Conservation (phyloP, 768 basidiomycete genomes). For the Suillus bovinus region DNA sequence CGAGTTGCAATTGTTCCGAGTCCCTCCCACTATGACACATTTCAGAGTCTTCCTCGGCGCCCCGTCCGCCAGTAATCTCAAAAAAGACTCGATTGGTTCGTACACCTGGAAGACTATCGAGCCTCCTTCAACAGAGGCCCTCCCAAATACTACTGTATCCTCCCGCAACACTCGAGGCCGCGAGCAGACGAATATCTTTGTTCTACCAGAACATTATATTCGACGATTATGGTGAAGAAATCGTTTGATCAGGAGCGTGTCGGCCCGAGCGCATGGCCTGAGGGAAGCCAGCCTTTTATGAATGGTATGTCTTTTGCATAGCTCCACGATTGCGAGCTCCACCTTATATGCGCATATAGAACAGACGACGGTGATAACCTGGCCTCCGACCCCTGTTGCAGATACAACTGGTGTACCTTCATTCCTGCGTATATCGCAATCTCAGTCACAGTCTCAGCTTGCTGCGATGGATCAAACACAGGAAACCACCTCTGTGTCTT, state of each 20-base stretch:
- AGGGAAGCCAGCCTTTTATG: conserved; percentile 2
- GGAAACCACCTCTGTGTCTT: conserved; percentile 50
- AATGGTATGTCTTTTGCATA: conserved; percentile 7
- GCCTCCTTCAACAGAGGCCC: conserved; percentile 14
- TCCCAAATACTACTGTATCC: conserved; percentile 38
- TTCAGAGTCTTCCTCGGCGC: conserved; percentile 59
- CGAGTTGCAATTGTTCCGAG: neutral
- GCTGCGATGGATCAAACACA: conserved; percentile 41
- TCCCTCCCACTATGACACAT: conserved; percentile 21
- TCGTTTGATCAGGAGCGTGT: conserved; percentile 20
- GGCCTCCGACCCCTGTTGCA: conserved; percentile 49
- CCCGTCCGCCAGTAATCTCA: conserved; percentile 35
- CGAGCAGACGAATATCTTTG: conserved; percentile 66
- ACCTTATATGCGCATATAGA: conserved; percentile 31
- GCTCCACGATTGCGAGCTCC: conserved; percentile 4
- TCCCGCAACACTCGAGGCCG: conserved; percentile 60
- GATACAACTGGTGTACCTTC: conserved; percentile 23
- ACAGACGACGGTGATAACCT: conserved; percentile 54
- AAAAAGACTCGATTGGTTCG: conserved; percentile 29
- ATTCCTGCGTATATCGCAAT: conserved; percentile 31
- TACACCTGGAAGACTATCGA: conserved; percentile 51
- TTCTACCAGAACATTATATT: conserved; percentile 78
- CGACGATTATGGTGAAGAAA: conserved; percentile 42
- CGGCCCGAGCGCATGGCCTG: conserved; percentile 20
- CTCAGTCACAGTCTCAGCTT: conserved; percentile 15